These are phyloP conservation scores for Osmanthus fragrans DNA, from an alignment of 257 asterid genomes.

Conservation along the genomic window DNA sequence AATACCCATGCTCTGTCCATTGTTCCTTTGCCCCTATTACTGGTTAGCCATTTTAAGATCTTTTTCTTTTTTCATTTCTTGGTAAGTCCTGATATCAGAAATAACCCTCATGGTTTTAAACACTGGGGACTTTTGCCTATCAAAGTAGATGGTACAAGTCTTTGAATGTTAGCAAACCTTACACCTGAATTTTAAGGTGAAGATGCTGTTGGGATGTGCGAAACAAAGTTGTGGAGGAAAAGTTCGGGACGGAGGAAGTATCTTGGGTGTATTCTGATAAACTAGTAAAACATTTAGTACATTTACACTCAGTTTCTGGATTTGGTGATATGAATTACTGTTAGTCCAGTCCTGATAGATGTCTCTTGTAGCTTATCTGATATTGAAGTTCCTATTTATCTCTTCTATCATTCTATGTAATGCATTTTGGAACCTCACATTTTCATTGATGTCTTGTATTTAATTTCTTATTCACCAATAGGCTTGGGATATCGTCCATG, in stretches of 20 bases:
- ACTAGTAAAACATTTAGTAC: not conserved
- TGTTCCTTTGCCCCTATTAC: not conserved
- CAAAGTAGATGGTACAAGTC: not conserved
- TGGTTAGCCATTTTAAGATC: conserved; percentile 9
- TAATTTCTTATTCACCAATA: conserved; percentile 29
- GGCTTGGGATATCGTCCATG: conserved; percentile 75
- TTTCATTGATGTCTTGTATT: conserved; percentile 21
- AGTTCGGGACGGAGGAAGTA: conserved; percentile 14
- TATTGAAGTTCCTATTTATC: not conserved
- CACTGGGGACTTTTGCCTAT: not conserved
- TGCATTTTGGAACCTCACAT: conserved; percentile 9
- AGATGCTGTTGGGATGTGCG: not conserved
- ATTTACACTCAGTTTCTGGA: not conserved
- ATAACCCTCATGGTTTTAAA: not conserved
- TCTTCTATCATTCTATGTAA: conserved; percentile 3
- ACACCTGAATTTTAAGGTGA: conserved; percentile 11
- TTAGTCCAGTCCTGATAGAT: not conserved
- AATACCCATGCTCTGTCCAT: not conserved
- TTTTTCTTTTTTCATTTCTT: not conserved
- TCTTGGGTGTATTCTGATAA: not conserved
- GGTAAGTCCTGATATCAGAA: conserved; percentile 10
- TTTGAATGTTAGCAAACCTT: not conserved
- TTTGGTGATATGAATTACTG: not conserved
- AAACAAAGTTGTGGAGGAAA: conserved; percentile 9
- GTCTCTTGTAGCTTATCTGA: not conserved